Evolutionary conservation across 2,329 filamentous ascomycete genomes (phyloP), one percentile per base, ranked within the genome.

Genomic region (Pseudogymnoascus sp.): DNA sequence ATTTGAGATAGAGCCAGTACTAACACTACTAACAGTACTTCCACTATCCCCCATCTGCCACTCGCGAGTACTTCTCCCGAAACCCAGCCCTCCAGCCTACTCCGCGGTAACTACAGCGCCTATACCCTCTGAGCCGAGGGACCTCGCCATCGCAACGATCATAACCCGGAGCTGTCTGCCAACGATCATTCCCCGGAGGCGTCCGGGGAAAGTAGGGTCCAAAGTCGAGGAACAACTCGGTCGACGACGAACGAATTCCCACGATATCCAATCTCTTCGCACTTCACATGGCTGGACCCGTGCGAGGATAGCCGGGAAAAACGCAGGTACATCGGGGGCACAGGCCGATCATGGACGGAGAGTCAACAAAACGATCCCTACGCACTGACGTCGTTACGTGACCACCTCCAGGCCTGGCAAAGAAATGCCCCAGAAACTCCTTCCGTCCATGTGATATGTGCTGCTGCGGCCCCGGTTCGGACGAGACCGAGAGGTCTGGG

Each of bases 41-140:
- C 40, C 19, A 24, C 19, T 2, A 24, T 46, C 14, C 22, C 2
- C 43, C 46, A 53, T 31, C 24, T 53, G 7, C 14, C 28, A 33
- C 50, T 56, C 50, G 50, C 50, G 28, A 56, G n/a, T 56, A 33
- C 50, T 56, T 56, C 50, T 33, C 50, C 50, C 50, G 50, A 56
- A 4, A 12, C 5, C n/a, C 22, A 19, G 6, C 12, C 46, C 26
- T 26, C 31, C 43, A 26, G 41, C 46, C 26, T 28, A 10, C 50
- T 26, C 50, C 50, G 28, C 28, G 50, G 50, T 56, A 56, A 56
- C 50, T 33, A 26, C 10, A 33, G 28, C 50, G 50, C 50, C 33
- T 56, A 56, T 33, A 56, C 50, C 50, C 14, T 16, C 4, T 56
- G 50, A 22, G 50, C 50, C 50, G 50, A 56, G 50, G 50, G 28